These are phyloP conservation scores for Bremia lactucae DNA, from an alignment of 352 stramenopile genomes.

Conservation along the genomic window DNA sequence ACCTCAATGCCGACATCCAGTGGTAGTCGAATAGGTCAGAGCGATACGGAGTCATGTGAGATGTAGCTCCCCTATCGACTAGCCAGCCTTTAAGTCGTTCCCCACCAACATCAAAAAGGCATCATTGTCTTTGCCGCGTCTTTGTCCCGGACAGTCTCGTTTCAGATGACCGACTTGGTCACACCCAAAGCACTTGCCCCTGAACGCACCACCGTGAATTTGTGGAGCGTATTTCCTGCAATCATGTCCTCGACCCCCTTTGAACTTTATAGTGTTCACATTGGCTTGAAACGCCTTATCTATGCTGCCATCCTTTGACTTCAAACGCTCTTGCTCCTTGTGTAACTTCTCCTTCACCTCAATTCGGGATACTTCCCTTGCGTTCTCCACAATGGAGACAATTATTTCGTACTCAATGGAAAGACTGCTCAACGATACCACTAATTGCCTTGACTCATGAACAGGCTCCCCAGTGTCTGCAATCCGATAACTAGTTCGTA, in stretches of 20 bases:
- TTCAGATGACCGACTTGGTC: background rate
- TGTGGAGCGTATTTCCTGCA: too few relatives aligned
- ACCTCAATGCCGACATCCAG: conserved; percentile 4
- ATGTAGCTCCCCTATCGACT: conserved; percentile 2
- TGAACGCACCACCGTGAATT: too few relatives aligned
- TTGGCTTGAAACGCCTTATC: background rate
- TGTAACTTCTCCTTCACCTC: background rate
- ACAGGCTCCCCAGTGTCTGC: background rate
- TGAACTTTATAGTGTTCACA: background rate
- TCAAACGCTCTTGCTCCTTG: background rate
- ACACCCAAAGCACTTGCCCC: too few relatives aligned
- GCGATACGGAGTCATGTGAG: conserved; percentile 6
- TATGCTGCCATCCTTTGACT: background rate
- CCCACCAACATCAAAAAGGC: background rate
- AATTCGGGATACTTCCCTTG: background rate
- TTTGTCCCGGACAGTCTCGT: background rate
- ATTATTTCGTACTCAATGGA: background rate
- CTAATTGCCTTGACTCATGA: background rate
- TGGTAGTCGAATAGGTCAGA: conserved; percentile 1
- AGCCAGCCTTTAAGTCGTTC: background rate
- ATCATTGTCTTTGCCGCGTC: too few relatives aligned
- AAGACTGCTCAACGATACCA: background rate
- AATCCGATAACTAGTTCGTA: too few relatives aligned
- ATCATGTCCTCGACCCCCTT: conserved; percentile 1
- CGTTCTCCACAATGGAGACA: background rate